A percentile compares a stretch with the other conserved stretches of the same genome.
These are phyloP conservation scores for Jaapia argillacea DNA, from an alignment of 768 basidiomycete species.

Conservation along the genomic window DNA sequence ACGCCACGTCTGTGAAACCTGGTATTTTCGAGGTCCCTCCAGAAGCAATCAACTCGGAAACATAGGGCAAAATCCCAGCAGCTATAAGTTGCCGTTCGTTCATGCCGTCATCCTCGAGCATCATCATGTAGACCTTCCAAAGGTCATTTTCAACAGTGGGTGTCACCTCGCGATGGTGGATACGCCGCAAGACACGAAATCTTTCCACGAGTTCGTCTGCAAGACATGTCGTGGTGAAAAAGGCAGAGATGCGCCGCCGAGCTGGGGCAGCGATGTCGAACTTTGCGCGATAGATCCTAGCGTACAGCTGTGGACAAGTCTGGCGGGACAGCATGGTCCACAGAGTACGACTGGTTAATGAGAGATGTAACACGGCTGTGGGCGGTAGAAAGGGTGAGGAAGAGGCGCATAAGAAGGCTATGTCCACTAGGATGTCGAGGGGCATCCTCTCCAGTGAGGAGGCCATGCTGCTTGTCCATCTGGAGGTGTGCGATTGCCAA, in stretches of 20 bases:
- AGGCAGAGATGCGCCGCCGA: slow-evolving; percentile 25
- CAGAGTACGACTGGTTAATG: not conserved
- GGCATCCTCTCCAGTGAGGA: no score
- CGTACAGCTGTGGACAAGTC: slow-evolving; percentile 46
- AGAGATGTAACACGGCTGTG: no score
- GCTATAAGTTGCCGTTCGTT: no score
- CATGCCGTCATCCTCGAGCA: slow-evolving; percentile 75
- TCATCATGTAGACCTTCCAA: slow-evolving; percentile 64
- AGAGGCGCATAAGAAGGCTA: no score
- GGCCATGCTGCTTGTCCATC: no score
- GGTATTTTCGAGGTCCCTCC: no score
- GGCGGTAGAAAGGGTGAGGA: not conserved
- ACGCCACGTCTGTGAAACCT: not conserved
- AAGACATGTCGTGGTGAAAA: not conserved
- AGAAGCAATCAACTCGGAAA: no score
- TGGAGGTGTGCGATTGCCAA: no score
- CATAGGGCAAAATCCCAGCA: no score
- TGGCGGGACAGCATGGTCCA: not conserved
- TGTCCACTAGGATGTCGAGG: no score
- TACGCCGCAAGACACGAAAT: slow-evolving; percentile 35
- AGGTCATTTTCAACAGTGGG: no score
- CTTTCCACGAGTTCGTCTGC: slow-evolving; percentile 23
- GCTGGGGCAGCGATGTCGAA: slow-evolving; percentile 43
- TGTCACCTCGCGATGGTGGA: slow-evolving; percentile 30
- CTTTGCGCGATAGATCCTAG: slow-evolving; percentile 53